Evolutionary conservation across 23 red algal species (phyloP).

Genomic region (Gracilaria caudata): DNA sequence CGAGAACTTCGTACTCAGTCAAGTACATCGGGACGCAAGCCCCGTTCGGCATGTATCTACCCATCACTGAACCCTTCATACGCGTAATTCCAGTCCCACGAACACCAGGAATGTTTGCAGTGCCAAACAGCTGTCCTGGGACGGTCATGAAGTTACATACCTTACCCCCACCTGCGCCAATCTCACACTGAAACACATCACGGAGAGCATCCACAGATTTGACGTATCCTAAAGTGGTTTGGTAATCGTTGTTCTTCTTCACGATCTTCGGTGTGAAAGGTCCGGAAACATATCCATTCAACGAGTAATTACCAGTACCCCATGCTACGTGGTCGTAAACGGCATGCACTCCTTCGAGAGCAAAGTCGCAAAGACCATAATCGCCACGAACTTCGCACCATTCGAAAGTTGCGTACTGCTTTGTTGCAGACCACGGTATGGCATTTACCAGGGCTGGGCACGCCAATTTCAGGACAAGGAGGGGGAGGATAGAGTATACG

Average conservation of each 20-base stretch:
- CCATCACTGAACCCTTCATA: not conserved
- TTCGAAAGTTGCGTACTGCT: not conserved
- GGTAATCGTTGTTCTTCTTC: not conserved
- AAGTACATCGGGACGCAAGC: slow-evolving; percentile 5
- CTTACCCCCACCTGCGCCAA: too few relatives aligned
- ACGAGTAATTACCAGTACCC: not conserved
- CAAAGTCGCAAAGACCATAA: slow-evolving; percentile 8
- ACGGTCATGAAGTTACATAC: not conserved
- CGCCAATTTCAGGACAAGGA: not conserved
- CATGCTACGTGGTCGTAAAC: slow-evolving; percentile 9
- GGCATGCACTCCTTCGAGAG: not conserved
- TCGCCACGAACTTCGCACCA: slow-evolving; percentile 10
- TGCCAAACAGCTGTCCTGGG: not conserved
- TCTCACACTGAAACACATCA: slow-evolving; percentile 6
- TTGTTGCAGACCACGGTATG: not conserved
- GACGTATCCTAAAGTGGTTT: not conserved
- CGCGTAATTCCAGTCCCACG: not conserved
- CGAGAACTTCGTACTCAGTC: slow-evolving; percentile 17
- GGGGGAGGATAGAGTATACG: not conserved
- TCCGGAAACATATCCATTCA: slow-evolving; percentile 10
- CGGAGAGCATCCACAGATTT: slow-evolving; percentile 9
- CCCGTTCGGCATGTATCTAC: slow-evolving; percentile 7
- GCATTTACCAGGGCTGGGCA: not conserved
- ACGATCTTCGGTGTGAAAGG: slow-evolving; percentile 19
- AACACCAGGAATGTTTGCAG: not conserved